These are phyloP conservation scores for Cadophora malorum DNA, from an alignment of 2,329 filamentous ascomycete species.

Conservation along the genomic window DNA sequence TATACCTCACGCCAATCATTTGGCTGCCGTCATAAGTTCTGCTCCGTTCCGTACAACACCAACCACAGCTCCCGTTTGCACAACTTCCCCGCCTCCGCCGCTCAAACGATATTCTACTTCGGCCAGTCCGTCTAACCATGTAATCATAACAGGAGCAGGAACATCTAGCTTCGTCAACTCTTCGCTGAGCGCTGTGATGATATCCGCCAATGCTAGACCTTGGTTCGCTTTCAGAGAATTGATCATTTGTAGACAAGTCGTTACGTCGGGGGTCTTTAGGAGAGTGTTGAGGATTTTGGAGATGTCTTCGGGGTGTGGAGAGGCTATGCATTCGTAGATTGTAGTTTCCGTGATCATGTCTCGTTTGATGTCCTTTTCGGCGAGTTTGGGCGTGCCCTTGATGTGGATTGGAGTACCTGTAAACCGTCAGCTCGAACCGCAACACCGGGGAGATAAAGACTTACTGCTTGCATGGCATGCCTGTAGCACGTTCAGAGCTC, in stretches of 20 bases:
- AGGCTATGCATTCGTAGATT: constrained; percentile 97
- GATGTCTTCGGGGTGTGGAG: constrained; percentile 89
- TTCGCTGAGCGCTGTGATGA: constrained; percentile 84
- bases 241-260: constrained; percentile 85
- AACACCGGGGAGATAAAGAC: constrained; percentile 35
- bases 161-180: constrained; percentile 85
- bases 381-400: constrained; percentile 63
- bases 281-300: constrained; percentile 83
- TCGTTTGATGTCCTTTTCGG: constrained; percentile 70
- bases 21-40: constrained; percentile 65
- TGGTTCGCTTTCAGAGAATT: constrained; percentile 85
- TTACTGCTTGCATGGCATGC: constrained; percentile 93
- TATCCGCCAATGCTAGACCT: constrained; percentile 90
- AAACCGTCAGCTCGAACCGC: not conserved
- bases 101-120: constrained; percentile 93
- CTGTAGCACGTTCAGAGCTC: constrained; percentile 93
- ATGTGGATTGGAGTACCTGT: constrained; percentile 72
- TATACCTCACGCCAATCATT: constrained; percentile 39
- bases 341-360: constrained; percentile 90
- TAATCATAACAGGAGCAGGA: constrained; percentile 82
- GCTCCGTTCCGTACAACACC: constrained; percentile 87
- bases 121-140: constrained; percentile 89
- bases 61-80: constrained; percentile 93
- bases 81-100: constrained; percentile 81
- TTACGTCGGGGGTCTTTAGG: constrained; percentile 84